Evolutionary conservation across 202 grass and related monocot genomes (phyloP), one percentile per base, ranked within the genome.

Genomic region (Cymbopogon flexuosus): DNA sequence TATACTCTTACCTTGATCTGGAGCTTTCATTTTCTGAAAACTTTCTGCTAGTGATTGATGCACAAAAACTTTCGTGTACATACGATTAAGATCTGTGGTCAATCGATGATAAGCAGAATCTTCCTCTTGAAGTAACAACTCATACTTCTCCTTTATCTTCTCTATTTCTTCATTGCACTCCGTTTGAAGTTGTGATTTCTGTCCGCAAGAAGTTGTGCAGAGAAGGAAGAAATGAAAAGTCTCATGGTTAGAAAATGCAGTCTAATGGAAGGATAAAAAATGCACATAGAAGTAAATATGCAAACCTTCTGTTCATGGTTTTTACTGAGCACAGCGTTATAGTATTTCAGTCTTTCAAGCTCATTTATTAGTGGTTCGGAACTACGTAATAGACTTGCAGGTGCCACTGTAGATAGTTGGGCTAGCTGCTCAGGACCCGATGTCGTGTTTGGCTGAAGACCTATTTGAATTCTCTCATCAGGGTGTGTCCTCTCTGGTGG

Each of bases 291-390:
- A 79, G 65, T 24, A 68, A 40, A 90, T 42, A 65, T 39, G 33
- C 67, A 81, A 61, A 83, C 87, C 87, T 87, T 92, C 12, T 90
- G 51, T 67, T 86, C 85, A 65, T 88, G 65, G 19, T 43, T 30
- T 59, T 83, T 90, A 47, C 16, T 22, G 70, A 90, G 54, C 12
- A 4, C 9, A 71, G 65, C 43, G 3, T 54, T 51, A 30, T 62
- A 76, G 22, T 49, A 22, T 23, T 80, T 82, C 60, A 97, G 81
- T 35, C 60, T 91, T 31, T 69, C 72, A 19, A 93, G 67, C 77
- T 97, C 95, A 81, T 93, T 97, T 72, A 37, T 94, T 52, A 97
- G 65, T 8, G 92, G 95, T 61, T 93, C 79, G 0, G 83, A 37
- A 77, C 85, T 81, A 66, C 67, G 1, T 27, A 57, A 47, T 68